Base-by-base conservation (phyloP, 108 stramenopile species). In the Craspedostauros australis region DNA sequence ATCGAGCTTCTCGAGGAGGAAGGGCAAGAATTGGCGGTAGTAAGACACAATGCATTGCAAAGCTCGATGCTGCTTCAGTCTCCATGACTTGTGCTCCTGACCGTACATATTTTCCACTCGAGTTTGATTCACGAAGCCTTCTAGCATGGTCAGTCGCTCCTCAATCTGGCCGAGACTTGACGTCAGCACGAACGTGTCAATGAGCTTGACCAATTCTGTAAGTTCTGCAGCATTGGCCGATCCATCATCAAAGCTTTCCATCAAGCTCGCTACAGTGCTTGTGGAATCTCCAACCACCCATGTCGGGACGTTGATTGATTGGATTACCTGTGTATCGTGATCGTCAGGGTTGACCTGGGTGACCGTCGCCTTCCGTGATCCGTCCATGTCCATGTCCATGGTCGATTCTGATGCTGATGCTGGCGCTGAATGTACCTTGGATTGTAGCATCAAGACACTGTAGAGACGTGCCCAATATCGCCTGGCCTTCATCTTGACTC, bases 121-220 rank as follows among this genome's bases (percentile, higher is more conserved):
- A 25, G 76, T 38, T 38, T 88, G 80, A 16, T 60, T 33, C 25
- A 72, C 64, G 50, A 82, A 84, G n/a, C 53, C 42, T 54, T 64
- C 54, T 6, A 93, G 6, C n/a, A 93, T 54, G 8, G 16, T 31
- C 6, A 93, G 66, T n/a, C 91, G 57, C 23, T 70, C 60, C 19
- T 60, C 20, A 50, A 82, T 79, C 59, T 93, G 75, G 22, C 85
- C 83, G 6, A 89, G 21, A 6, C 68, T 60, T 15, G 91, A 83
- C 5, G 91, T 83, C 50, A 93, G 69, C 14, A 89, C 72, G 58
- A 89, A 93, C 0, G 84, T 84, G 49, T 93, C 91, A 19, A 89
- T 54, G 31, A 70, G 50, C 57, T 88, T 86, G 0, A 69, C 60
- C 14, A 93, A 37, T 14, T 77, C 85, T 27, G 50, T 42, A 60